Evolutionary conservation across 495 filamentous ascomycete species (phyloP).

Genomic region (Sordaria brevicollis): DNA sequence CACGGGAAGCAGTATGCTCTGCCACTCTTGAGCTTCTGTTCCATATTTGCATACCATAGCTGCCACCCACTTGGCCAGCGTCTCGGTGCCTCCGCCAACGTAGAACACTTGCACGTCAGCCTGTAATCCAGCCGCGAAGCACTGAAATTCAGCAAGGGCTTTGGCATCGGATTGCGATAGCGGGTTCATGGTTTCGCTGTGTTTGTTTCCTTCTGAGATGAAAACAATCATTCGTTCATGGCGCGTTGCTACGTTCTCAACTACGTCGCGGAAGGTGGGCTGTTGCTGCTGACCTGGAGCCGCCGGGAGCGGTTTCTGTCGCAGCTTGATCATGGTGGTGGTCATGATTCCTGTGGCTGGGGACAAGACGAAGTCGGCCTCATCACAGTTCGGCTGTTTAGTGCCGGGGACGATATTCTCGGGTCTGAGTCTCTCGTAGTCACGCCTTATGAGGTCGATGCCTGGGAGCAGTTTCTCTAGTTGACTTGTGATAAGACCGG

Average conservation of each 20-base stretch:
- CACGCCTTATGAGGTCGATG: constrained; percentile 49
- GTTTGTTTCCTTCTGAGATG: constrained; percentile 43
- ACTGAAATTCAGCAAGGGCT: constrained; percentile 45
- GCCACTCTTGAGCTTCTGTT: constrained; percentile 16
- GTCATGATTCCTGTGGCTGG: constrained; percentile 58
- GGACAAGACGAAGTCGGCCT: constrained; percentile 71
- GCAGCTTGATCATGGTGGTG: constrained; percentile 63
- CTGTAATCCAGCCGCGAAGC: constrained; percentile 34
- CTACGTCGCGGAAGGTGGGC: constrained; percentile 44
- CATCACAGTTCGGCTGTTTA: constrained; percentile 33
- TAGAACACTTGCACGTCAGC: constrained; percentile 37
- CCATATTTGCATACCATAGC: constrained; percentile 31
- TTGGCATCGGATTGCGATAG: constrained; percentile 35
- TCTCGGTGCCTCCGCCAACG: constrained; percentile 46
- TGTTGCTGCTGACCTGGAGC: constrained; percentile 21
- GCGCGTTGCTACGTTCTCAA: constrained; percentile 42
- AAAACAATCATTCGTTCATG: constrained; percentile 68
- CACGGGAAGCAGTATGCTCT: constrained; percentile 25
- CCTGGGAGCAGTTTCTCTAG: constrained; percentile 42
- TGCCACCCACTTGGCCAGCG: constrained; percentile 49
- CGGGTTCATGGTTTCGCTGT: constrained; percentile 26
- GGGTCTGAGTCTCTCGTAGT: constrained; percentile 36
- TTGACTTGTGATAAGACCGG: constrained; percentile 33
- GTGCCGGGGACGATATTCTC: constrained; percentile 18
- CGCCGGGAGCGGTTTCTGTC: constrained; percentile 61